A percentile compares a stretch with the other conserved stretches of the same genome.
phyloP scores from a whole-genome alignment of 225 moss, liverwort and hornwort genomes.

The Ulota crispa region DNA sequence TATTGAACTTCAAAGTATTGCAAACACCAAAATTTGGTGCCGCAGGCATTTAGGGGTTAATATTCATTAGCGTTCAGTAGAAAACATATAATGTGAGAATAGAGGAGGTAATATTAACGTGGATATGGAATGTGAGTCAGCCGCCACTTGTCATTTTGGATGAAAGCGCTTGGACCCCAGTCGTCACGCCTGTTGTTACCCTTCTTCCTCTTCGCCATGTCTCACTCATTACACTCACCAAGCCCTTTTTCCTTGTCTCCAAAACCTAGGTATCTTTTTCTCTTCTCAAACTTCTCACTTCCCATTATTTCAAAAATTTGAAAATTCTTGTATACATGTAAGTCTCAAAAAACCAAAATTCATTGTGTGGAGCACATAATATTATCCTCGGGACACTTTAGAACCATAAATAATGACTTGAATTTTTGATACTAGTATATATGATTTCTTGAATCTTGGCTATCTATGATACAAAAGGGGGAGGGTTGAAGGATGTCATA shows the following conservation, averaged over 20 bases:
- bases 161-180: constrained; percentile 26
- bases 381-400: too few relatives aligned
- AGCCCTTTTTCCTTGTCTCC: background rate
- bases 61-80: too few relatives aligned
- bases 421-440: too few relatives aligned
- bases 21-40: too few relatives aligned
- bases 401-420: too few relatives aligned
- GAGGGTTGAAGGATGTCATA: background rate
- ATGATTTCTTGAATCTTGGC: background rate
- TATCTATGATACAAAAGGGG: rapidly evolving
- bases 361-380: background rate
- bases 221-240: too few relatives aligned
- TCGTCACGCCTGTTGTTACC: constrained; percentile 13
- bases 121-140: constrained; percentile 4
- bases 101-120: background rate
- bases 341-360: background rate
- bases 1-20: too few relatives aligned
- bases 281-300: background rate
- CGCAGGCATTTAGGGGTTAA: too few relatives aligned
- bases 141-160: background rate
- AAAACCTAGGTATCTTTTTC: background rate
- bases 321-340: background rate
- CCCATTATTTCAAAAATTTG: background rate
- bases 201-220: background rate
- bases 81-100: background rate